phyloP scores from a whole-genome alignment of 2,329 filamentous ascomycete genomes.

The Akanthomyces dipterigenus region DNA sequence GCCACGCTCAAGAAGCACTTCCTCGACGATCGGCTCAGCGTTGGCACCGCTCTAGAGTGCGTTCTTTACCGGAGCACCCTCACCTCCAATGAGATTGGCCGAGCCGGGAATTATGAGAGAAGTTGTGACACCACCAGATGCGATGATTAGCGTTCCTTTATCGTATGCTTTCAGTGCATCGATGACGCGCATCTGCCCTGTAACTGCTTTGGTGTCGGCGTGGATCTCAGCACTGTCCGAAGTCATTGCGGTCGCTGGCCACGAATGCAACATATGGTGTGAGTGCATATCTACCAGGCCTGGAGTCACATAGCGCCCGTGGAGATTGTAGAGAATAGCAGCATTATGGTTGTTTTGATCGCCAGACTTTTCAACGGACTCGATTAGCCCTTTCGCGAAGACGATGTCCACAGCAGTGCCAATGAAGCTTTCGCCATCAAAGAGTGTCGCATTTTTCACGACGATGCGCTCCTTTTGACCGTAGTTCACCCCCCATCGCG shows the following conservation, averaged over 20 bases:
- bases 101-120: conserved; percentile 39
- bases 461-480: conserved; percentile 32
- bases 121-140: conserved; percentile 37
- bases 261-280: conserved; percentile 29
- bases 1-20: conserved; percentile 34
- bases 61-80: conserved; percentile 37
- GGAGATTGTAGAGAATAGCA: conserved; percentile 24
- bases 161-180: conserved; percentile 35
- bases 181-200: conserved; percentile 27
- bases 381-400: conserved; percentile 32
- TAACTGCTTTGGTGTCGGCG: conserved; percentile 26
- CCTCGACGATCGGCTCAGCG: conserved; percentile 33
- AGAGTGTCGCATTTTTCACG: conserved; percentile 35
- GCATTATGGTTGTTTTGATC: conserved; percentile 6
- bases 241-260: conserved; percentile 26
- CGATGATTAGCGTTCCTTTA: conserved; percentile 28
- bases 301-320: conserved; percentile 34
- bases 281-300: conserved; percentile 41
- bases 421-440: conserved; percentile 33
- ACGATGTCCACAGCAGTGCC: conserved; percentile 28
- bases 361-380: conserved; percentile 21
- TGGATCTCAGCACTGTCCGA: conserved; percentile 32
- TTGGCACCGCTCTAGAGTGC: conserved; percentile 24
- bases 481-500: conserved; percentile 31
- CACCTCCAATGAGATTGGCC: conserved; percentile 39